These are phyloP conservation scores for Themeda triandra DNA, from an alignment of 176 grass and related monocot genomes.

Conservation along the genomic window DNA sequence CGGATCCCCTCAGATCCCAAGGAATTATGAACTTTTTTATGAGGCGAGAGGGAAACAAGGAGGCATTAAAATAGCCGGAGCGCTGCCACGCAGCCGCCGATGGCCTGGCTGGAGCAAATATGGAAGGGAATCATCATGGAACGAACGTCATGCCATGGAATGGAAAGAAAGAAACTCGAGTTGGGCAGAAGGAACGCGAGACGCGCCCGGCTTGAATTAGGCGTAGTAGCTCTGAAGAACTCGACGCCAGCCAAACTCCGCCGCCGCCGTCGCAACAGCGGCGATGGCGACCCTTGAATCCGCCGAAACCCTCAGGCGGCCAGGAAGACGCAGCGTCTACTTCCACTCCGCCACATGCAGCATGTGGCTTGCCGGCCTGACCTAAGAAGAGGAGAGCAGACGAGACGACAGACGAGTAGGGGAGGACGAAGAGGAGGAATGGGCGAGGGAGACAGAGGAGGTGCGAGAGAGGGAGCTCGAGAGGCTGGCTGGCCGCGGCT, in stretches of 20 bases:
- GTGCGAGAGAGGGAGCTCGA: neutral
- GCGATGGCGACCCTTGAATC: neutral
- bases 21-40: constrained; percentile 19
- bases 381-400: too few relatives aligned
- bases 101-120: constrained; percentile 29
- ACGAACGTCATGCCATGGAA: neutral
- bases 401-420: too few relatives aligned
- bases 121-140: constrained; percentile 30
- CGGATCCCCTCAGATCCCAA: constrained; percentile 48
- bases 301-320: neutral
- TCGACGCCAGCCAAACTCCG: neutral
- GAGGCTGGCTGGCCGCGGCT: neutral
- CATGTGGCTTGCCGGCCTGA: neutral
- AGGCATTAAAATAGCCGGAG: constrained; percentile 42
- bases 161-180: neutral
- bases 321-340: neutral
- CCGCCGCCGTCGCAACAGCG: constrained; percentile 28
- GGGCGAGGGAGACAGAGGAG: neutral
- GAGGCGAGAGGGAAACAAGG: neutral
- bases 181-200: neutral
- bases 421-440: neutral
- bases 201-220: neutral
- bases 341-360: neutral
- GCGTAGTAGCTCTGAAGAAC: neutral
- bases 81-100: neutral